Conservation (phyloP, 768 basidiomycete genomes). For the Rhizopogon vinicolor region DNA sequence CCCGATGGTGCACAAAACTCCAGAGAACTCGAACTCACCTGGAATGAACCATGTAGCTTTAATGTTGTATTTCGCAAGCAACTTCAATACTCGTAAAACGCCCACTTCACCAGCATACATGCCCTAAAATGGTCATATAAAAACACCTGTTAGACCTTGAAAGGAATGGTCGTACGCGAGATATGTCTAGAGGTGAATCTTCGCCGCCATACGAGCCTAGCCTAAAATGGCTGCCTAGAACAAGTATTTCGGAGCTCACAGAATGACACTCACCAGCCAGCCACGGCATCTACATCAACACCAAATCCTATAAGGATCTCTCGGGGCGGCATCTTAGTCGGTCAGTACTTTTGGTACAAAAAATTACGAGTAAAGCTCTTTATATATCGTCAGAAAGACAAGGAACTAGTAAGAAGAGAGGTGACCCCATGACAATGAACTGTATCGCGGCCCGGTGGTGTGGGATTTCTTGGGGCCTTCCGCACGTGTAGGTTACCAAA, state of each 20-base stretch:
- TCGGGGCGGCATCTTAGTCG: slow-evolving; percentile 42
- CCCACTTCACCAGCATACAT: slow-evolving; percentile 74
- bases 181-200: slow-evolving; percentile 62
- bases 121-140: slow-evolving; percentile 29
- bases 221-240: slow-evolving; percentile 27
- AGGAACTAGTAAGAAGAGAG: not conserved
- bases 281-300: slow-evolving; percentile 69
- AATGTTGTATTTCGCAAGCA: slow-evolving; percentile 62
- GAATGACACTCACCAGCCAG: slow-evolving; percentile 47
- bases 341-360: not conserved
- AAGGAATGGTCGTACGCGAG: slow-evolving; percentile 32
- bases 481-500: not conserved
- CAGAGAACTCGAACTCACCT: slow-evolving; percentile 28
- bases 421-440: not conserved
- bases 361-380: not conserved
- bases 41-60: slow-evolving; percentile 73
- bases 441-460: not conserved
- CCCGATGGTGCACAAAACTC: not conserved
- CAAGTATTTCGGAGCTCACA: not conserved
- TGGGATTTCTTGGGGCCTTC: not conserved
- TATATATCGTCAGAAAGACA: not conserved
- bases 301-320: slow-evolving; percentile 55
- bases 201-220: slow-evolving; percentile 67
- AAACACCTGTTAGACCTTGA: not conserved
- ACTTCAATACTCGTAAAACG: slow-evolving; percentile 55